A percentile compares a stretch with the other conserved stretches of the same genome.
Evolutionary conservation across 2,329 filamentous ascomycete genomes (phyloP).

Genomic region (Amylocarpus encephaloides): DNA sequence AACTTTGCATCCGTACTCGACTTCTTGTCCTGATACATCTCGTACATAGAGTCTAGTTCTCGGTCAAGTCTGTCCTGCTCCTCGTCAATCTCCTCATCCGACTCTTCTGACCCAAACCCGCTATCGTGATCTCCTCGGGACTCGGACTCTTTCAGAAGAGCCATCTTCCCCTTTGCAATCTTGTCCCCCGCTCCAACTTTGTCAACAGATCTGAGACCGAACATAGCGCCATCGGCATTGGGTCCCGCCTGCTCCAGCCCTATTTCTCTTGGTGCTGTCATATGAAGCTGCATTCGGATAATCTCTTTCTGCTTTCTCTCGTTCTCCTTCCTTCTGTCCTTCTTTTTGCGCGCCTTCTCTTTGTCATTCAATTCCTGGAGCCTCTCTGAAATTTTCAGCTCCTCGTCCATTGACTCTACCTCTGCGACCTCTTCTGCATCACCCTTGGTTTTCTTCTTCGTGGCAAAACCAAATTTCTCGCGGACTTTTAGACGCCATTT

Average conservation of each 20-base stretch:
- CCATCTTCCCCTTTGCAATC: slow-evolving; percentile 75
- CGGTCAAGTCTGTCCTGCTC: slow-evolving; percentile 77
- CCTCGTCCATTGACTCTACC: slow-evolving; percentile 88
- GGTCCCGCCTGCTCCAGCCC: slow-evolving; percentile 82
- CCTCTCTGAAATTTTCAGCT: slow-evolving; percentile 83
- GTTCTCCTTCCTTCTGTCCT: slow-evolving; percentile 80
- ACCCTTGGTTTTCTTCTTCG: slow-evolving; percentile 50
- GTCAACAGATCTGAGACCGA: slow-evolving; percentile 76
- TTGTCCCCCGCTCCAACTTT: slow-evolving; percentile 63
- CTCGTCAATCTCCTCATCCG: slow-evolving; percentile 62
- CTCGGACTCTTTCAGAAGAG: slow-evolving; percentile 52
- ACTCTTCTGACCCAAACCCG: slow-evolving; percentile 48
- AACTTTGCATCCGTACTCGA: slow-evolving; percentile 79
- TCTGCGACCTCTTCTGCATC: slow-evolving; percentile 65
- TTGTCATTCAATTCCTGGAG: slow-evolving; percentile 76
- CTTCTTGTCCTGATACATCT: slow-evolving; percentile 74
- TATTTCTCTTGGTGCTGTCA: slow-evolving; percentile 93
- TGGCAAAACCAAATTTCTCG: slow-evolving; percentile 80
- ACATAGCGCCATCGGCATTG: slow-evolving; percentile 75
- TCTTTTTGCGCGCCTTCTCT: slow-evolving; percentile 69
- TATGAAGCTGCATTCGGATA: slow-evolving; percentile 93
- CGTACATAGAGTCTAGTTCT: slow-evolving; percentile 83
- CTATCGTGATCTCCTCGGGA: slow-evolving; percentile 54
- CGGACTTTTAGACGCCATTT: slow-evolving; percentile 85
- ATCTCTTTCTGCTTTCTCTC: slow-evolving; percentile 93